Base-by-base conservation (phyloP, 805 yeast genomes). In the Jamesozyma rosinii region DNA sequence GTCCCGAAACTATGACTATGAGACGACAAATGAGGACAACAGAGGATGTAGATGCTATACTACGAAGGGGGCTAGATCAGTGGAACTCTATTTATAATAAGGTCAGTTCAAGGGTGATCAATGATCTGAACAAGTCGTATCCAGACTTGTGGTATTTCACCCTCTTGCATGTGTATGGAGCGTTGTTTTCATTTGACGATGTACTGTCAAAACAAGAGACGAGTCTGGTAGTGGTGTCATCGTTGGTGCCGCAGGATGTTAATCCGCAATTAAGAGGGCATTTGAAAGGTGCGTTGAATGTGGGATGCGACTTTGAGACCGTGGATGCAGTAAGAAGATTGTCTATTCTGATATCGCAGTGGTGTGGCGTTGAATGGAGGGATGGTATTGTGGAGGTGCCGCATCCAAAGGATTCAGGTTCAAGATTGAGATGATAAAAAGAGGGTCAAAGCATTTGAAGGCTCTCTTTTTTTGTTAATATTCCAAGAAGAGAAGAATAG, bases 181-280 rank as follows among this genome's bases (percentile, higher is more conserved):
- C 94, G 4, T 63, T 89, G 29, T 69, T 89, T 47, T 81, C 95
- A 18, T 82, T 65, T 59, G 74, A 78, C 15, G 80, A 71, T 2
- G 70, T 86, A 1, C 63, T 89, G 24, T 56, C 70, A 3, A 78
- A 83, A 1, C 70, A 68, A 49, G 95, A 87, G 49, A 82, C 95
- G 1, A 79, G 90, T 27, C 58, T 86, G 45, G 80, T 86, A 27
- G 77, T 89, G 2, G 75, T 89, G 15, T 80, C 94, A 0, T 73
- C 90, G 47, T 70, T 89, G 50, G 79, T 89, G 10, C 96, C 97
- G 1, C 95, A 86, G 58, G 95, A 89, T 61, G 96, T 89, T 10
- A 86, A 84, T 51, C 95, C 95, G 0, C 96, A 89, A 54, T 69
- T 89, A 50, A 84, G 86, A 63, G 97, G 97, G 0, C 97, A 89